A percentile compares a stretch with the other conserved stretches of the same genome.
phyloP scores from a whole-genome alignment of 805 yeast species.

The baker's yeast (Saccharomyces cerevisiae) region DNA sequence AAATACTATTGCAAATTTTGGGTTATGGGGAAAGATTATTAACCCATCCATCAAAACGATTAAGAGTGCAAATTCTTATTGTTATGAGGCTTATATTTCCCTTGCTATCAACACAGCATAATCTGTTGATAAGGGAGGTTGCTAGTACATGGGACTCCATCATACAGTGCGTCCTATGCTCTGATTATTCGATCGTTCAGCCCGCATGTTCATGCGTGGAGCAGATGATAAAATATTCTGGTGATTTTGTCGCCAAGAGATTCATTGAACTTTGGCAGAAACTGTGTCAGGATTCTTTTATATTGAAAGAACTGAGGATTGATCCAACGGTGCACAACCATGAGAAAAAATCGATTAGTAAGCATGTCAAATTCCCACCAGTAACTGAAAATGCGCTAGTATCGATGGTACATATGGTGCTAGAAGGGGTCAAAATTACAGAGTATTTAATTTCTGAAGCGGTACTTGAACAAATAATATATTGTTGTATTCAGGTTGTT shows the following conservation, averaged over 20 bases:
- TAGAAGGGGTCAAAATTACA: constrained; percentile 21
- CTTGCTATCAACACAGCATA: constrained; percentile 41
- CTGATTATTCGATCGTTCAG: constrained; percentile 19
- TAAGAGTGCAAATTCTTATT: constrained; percentile 50
- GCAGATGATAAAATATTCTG: constrained; percentile 16
- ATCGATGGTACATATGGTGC: constrained; percentile 15
- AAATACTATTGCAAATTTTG: constrained; percentile 50
- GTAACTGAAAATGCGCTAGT: constrained; percentile 15
- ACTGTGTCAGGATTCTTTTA: constrained; percentile 10
- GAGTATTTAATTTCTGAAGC: constrained; percentile 18
- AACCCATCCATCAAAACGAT: constrained; percentile 53
- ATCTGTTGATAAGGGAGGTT: constrained; percentile 25
- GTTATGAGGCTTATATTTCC: constrained; percentile 41
- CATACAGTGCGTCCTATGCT: constrained; percentile 12
- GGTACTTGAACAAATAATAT: constrained; percentile 17
- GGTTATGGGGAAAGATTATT: constrained; percentile 62
- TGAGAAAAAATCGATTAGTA: neutral
- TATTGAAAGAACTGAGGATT: constrained; percentile 9
- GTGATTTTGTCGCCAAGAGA: constrained; percentile 23
- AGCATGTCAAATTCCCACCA: constrained; percentile 16
- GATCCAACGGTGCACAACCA: too few relatives aligned
- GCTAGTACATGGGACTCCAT: constrained; percentile 27
- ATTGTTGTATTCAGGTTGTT: constrained; percentile 17
- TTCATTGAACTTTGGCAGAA: constrained; percentile 24
- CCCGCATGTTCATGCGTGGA: constrained; percentile 18